Conservation (phyloP, 805 yeast genomes). For the Lachancea lanzarotensis region DNA sequence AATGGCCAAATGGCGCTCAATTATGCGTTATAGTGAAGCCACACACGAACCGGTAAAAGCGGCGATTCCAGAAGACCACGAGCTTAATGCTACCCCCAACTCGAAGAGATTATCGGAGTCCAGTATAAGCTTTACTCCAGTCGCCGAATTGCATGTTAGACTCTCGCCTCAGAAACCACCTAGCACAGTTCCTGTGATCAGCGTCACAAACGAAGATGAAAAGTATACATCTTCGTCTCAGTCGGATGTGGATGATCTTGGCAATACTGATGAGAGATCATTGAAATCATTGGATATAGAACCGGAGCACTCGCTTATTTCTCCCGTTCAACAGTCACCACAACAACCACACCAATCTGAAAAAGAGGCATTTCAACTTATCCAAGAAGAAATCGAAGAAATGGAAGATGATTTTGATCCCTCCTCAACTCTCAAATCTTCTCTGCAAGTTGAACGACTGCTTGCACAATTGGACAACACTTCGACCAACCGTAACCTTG, state of each 20-base stretch:
- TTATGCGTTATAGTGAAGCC: conserved; percentile 2
- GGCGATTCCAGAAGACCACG: neutral
- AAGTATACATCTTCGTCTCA: neutral
- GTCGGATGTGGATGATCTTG: neutral
- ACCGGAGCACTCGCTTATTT: too few species aligned
- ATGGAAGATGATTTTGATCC: conserved; percentile 3
- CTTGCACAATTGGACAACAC: conserved; percentile 28
- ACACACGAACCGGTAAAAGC: neutral
- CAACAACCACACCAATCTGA: too few species aligned
- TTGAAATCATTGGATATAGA: too few species aligned
- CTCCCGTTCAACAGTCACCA: too few species aligned
- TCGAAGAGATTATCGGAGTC: neutral
- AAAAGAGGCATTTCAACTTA: too few species aligned
- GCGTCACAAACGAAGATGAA: neutral
- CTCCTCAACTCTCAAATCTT: conserved; percentile 2
- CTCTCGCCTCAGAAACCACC: conserved; percentile 3
- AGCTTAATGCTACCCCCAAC: neutral
- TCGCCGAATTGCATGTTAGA: conserved; percentile 7
- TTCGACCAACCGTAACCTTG: conserved; percentile 22
- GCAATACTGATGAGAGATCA: too few species aligned
- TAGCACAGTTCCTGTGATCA: conserved; percentile 2
- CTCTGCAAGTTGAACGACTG: conserved; percentile 25
- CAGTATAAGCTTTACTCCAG: conserved; percentile 9
- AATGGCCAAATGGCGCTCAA: neutral
- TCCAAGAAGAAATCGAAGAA: neutral